These are phyloP conservation scores for Artemisia annua DNA, from an alignment of 129 eudicot species.

Conservation along the genomic window DNA sequence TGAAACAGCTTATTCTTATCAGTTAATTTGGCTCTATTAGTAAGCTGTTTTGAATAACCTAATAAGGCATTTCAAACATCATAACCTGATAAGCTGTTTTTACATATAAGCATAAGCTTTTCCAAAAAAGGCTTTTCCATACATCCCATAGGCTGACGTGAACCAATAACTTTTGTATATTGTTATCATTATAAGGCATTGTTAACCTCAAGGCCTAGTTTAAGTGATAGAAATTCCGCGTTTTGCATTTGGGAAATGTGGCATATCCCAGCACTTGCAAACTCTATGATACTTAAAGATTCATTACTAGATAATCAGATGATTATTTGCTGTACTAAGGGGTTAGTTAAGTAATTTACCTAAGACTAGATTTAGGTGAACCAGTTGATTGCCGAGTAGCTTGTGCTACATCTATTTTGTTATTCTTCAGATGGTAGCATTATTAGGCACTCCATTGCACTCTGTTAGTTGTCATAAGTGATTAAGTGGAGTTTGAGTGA, in stretches of 20 bases:
- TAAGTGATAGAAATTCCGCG: neutral
- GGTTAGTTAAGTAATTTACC: neutral
- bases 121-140: too few relatives aligned
- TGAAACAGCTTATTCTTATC: too few relatives aligned
- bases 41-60: too few relatives aligned
- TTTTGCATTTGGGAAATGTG: neutral
- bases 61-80: too few relatives aligned
- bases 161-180: neutral
- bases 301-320: neutral
- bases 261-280: conserved; percentile 7
- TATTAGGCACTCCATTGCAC: neutral
- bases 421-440: neutral
- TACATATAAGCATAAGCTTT: too few relatives aligned
- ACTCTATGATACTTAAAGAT: conserved; percentile 2
- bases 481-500: too few relatives aligned
- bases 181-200: neutral
- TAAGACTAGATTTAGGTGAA: conserved; percentile 2
- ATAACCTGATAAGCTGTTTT: too few relatives aligned
- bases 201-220: neutral
- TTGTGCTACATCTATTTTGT: neutral
- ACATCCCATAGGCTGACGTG: neutral
- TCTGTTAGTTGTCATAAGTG: too few relatives aligned
- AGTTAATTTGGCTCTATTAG: too few relatives aligned
- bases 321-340: neutral
- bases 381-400: neutral